Conservation (phyloP, 306 rosid species). For the Citrullus mucosospermus region DNA sequence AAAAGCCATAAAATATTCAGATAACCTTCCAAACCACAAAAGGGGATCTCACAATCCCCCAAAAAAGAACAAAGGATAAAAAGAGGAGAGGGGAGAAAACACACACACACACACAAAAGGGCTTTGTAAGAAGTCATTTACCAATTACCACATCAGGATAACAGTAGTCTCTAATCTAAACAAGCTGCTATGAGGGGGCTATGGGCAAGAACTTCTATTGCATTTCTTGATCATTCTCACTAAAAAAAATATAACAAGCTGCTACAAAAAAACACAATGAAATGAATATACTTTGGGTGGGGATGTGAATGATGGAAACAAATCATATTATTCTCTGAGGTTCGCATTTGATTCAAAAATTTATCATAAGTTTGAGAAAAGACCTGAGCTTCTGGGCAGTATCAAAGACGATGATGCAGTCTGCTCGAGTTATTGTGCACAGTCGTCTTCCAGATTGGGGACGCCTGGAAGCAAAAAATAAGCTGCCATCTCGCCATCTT, state of each 20-base stretch:
- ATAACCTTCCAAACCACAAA: no score
- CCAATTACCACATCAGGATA: no score
- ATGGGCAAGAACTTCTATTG: constrained; percentile 3
- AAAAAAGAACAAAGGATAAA: no score
- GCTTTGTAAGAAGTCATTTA: no score
- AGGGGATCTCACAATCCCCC: no score
- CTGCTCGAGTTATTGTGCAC: not conserved
- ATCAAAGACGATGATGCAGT: not conserved
- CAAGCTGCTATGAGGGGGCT: not conserved
- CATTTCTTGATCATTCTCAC: not conserved
- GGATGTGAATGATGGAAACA: not conserved
- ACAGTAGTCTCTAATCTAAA: not conserved
- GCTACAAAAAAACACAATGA: not conserved
- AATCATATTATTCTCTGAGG: not conserved
- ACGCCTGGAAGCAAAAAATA: not conserved
- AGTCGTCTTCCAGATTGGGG: not conserved
- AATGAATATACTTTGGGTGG: not conserved
- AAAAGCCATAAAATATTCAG: no score
- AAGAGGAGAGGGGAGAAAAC: no score
- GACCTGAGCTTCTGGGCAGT: not conserved
- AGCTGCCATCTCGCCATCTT: constrained; percentile 6
- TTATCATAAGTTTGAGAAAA: not conserved
- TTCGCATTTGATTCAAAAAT: not conserved
- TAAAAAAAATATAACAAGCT: not conserved
- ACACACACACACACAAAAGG: no score